Evolutionary conservation across 352 stramenopile species (phyloP), one percentile per base, ranked within the genome.

Genomic region (Pythium utonaiense): DNA sequence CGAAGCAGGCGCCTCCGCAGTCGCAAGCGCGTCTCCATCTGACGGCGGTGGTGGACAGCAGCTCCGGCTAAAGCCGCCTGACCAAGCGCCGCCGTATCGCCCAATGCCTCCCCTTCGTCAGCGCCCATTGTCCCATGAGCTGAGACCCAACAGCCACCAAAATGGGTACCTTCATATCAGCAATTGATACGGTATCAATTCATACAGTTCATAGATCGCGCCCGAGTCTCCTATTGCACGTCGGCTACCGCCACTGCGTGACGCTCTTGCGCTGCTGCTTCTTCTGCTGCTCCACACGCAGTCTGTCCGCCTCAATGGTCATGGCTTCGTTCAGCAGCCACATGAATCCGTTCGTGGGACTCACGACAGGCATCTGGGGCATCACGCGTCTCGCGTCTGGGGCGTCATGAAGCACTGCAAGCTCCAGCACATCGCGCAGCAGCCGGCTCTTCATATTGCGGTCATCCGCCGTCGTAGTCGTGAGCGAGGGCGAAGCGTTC

Each of bases 381-480:
- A 53, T 24, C 24, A 45, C 53, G 38, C 53, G 49, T 36, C 40
- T 44, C 14, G 47, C 27, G 1, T 77, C 71, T 9, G 65, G 73
- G 6, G 69, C 64, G 65, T 89, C 78, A 7, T 73, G 51, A 27
- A 73, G 59, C 4, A 92, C 74, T 3, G 70, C 75, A 28, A 92
- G 62, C 66, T 90, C 83, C 3, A 92, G 62, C 22, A 92, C 80
- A 40, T 92, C 80, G 24, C 83, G 77, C 16, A 92, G 57, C 34
- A 92, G 60, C 22, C 80, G 69, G 47, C 74, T 85, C 62, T 92
- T 92, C 80, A 92, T 91, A 50, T 85, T 92, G 53, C 80, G 77
- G 53, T 92, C 83, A 25, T 88, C 77, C 40, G 51, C 67, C 17
- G 83, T 91, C 3, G 83, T 92, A 16, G 79, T 91, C 6, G 75